Base-by-base conservation (phyloP, 1,139 yeast species). In the Saccharomyces hybrid region DNA sequence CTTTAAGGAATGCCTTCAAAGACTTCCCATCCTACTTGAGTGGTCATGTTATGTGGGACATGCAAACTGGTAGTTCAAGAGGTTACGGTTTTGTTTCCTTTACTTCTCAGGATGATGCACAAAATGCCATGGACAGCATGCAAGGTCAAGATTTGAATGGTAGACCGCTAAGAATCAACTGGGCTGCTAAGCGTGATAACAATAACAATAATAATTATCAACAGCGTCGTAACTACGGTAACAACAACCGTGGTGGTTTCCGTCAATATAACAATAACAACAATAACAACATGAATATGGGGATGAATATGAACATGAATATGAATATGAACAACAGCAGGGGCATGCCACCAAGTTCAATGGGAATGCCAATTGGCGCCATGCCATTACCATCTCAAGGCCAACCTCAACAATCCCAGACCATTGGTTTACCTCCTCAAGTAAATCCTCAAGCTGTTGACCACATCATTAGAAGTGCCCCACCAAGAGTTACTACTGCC, bases 21-120 rank as follows among this genome's bases (percentile, higher is more conserved):
- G 74, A 75, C 54, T 87, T 81, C 68, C 75, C 75, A 23, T 79
- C 90, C 4, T 74, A 87, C 64, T 75, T 82, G 52, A 95, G 88
- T 68, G 97, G 96, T 16, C 91, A 89, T 63, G 96, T 90, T 44
- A 90, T 90, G 96, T 89, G 97, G 97, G 97, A 90, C 70, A 88
- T 88, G 95, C 91, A 86, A 68, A 87, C 95, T 25, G 91, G 95
- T 41, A 76, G 96, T 68, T 87, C 95, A 4, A 78, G 97, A 71
- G 96, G 97, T 23, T 90, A 89, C 67, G 97, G 97, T 1, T 90
- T 90, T 72, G 95, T 88, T n/a, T 85, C 95, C 1, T 90, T 89
- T 66, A 70, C 76, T 25, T 78, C 78, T 32, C 81, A 78, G 56
- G 70, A 74, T 11, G 95, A 88, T 60, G 97, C 97, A 1, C 88